phyloP scores from a whole-genome alignment of 257 asterid genomes.

The Hygrophila difformis region DNA sequence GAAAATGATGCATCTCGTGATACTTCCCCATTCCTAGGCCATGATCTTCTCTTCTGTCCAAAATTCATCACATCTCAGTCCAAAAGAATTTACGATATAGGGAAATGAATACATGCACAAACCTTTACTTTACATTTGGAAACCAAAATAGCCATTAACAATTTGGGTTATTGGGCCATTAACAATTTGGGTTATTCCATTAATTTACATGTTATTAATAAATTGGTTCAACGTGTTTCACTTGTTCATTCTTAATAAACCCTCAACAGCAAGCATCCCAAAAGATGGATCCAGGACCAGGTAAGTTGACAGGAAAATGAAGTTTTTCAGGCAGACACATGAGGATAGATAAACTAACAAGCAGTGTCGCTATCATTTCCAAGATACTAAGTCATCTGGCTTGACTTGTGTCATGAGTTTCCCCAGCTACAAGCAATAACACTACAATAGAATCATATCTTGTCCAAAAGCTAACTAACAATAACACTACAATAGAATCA shows the following conservation, averaged over 20 bases:
- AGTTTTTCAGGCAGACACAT: not conserved
- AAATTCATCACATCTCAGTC: constrained; percentile 24
- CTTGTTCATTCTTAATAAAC: constrained; percentile 9
- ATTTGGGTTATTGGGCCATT: not conserved
- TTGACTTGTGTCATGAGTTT: constrained; percentile 1
- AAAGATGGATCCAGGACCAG: not conserved
- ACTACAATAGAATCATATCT: too few species aligned
- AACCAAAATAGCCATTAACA: too few species aligned
- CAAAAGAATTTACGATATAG: not conserved
- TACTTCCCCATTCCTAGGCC: constrained; percentile 48
- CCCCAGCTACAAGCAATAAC: not conserved
- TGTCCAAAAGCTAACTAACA: too few species aligned
- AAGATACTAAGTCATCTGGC: not conserved
- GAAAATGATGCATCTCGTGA: constrained; percentile 59
- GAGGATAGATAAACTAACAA: not conserved
- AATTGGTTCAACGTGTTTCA: too few species aligned
- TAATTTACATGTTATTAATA: too few species aligned
- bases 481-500: too few species aligned
- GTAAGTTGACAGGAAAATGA: constrained; percentile 7
- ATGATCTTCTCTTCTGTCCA: constrained; percentile 69
- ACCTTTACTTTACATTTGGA: too few species aligned
- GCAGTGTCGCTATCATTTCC: constrained; percentile 7
- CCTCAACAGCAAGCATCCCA: not conserved
- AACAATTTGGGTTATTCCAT: too few species aligned
- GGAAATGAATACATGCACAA: not conserved